Evolutionary conservation across 768 basidiomycete genomes (phyloP), one percentile per base, ranked within the genome.

Genomic region (Psilocybe subaeruginosa): DNA sequence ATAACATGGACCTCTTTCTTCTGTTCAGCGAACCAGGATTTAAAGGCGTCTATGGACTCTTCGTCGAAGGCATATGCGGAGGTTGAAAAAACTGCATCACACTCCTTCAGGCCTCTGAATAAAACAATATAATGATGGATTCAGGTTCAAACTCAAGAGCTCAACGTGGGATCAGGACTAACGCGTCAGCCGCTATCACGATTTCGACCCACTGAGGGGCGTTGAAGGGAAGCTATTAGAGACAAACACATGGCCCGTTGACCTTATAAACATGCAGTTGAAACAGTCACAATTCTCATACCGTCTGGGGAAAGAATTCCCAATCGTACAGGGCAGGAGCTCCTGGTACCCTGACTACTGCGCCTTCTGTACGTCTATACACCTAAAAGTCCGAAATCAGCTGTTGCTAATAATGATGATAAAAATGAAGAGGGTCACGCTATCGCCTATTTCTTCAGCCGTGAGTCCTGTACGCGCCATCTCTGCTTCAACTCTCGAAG

Each of bases 271-370:
- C 4, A 35, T 35, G 46, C 4, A 30, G 11, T n/a, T n/a, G 37
- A 49, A 39, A 29, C 23, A 50, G 27, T 27, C 33, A 2, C 9
- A 3, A 43, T 39, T 39, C 7, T 37, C 37, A 39, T 39, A 66
- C 65, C 54, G 52, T 14, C 43, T 66, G 65, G 5, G 65, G 62
- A 27, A 56, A 61, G n/a, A 58, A 59, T 37, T 66, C 65, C 41
- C 63, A 58, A 35, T 66, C 62, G 17, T 66, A 64, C 57, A 66
- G 59, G 7, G 39, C 48, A 2, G 65, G 62, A 23, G 58, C 29
- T 8, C 65, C 65, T 9, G 52, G 43, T 5, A 51, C 23, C 17
- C 16, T 47, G 12, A 47, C 0, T 16, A 47, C 16, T 47, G 14
- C n/a, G 14, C 5, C 46, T 8, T 23, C 19, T 23, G 46, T 16